Base-by-base conservation (phyloP, 2,329 filamentous ascomycete species). In the Alternaria sp. region DNA sequence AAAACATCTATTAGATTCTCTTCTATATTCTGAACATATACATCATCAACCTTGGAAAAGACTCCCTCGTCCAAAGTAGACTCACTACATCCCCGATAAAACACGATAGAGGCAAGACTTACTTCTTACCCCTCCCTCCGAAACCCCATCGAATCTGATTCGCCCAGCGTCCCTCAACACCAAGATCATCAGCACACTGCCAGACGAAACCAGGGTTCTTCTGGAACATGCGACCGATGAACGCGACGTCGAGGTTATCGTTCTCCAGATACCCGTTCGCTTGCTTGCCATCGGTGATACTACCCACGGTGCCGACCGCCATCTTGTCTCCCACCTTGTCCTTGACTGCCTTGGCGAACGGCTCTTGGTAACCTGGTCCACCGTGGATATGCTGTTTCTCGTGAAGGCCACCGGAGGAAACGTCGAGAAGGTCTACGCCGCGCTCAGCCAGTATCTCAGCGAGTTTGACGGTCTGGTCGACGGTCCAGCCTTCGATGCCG, bases 351-450 rank as follows among this genome's bases (percentile, higher is more conserved):
- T 88, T 87, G 0, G 93, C 91, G 58, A 96, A 88, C 44, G 89
- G 88, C 21, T 89, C 86, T 82, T 97, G 93, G 83, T 92, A 95
- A 0, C 84, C 90, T 1, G 89, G 88, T 47, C 87, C 85, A 12
- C 85, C 72, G 19, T 84, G 81, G 67, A 93, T 87, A 75, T 88
- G 83, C 75, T 91, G 89, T 47, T 80, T 77, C 36, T 83, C 79
- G 75, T 89, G 86, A 76, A 92, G 91, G 43, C 92, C 94, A 32
- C 89, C 93, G 1, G 89, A 90, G 70, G 90, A 93, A 61, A 97
- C 88, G 77, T 97, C 94, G 28, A 97, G 85, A 15, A 97, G 83
- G 77, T 97, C 94, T 46, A 97, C 86, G 28, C 94, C 94, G 12
- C 85, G 83, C 0, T 86, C 87, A 0, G 92, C 91, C 1, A 97